Conservation (phyloP, 2,329 filamentous ascomycete species). For the Paecilomyces sp. region DNA sequence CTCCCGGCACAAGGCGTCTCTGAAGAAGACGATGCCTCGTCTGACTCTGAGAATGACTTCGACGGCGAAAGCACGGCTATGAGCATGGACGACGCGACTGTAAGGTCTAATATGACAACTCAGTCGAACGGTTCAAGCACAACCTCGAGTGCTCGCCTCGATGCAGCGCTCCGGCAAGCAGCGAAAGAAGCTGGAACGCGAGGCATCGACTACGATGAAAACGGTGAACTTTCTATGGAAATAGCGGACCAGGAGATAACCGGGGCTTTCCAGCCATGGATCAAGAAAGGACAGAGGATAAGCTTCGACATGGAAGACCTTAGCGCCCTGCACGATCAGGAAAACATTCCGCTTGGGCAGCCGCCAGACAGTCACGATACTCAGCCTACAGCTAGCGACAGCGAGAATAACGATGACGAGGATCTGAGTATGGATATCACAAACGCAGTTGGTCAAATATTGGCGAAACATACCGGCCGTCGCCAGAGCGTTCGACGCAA, state of each 20-base stretch:
- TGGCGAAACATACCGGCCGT: slow-evolving; percentile 40
- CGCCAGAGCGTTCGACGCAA: slow-evolving; percentile 35
- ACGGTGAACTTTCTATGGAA: slow-evolving; percentile 72
- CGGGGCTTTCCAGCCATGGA: slow-evolving; percentile 43
- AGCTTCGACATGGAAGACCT: slow-evolving; percentile 37
- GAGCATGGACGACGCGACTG: slow-evolving; percentile 72
- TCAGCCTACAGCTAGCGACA: slow-evolving; percentile 26
- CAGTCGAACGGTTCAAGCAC: slow-evolving; percentile 51
- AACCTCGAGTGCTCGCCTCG: slow-evolving; percentile 65
- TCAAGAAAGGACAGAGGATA: slow-evolving; percentile 35
- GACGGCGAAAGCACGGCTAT: slow-evolving; percentile 69
- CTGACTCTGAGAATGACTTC: slow-evolving; percentile 41
- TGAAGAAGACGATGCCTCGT: slow-evolving; percentile 35
- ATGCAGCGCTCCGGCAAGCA: slow-evolving; percentile 70
- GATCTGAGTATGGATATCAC: slow-evolving; percentile 96
- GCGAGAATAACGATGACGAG: slow-evolving; percentile 46
- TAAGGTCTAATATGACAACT: slow-evolving; percentile 57
- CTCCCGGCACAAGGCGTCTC: slow-evolving; percentile 26
- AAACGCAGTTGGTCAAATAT: slow-evolving; percentile 69
- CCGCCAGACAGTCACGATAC: slow-evolving; percentile 2
- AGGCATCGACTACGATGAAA: slow-evolving; percentile 52
- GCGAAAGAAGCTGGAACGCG: slow-evolving; percentile 68
- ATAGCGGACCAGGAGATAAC: slow-evolving; percentile 57
- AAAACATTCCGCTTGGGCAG: slow-evolving; percentile 33
- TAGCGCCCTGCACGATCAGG: slow-evolving; percentile 37